These are phyloP conservation scores for Microbotryum lychnidis-dioicae DNA, from an alignment of 1,284 basidiomycete genomes.

Conservation along the genomic window DNA sequence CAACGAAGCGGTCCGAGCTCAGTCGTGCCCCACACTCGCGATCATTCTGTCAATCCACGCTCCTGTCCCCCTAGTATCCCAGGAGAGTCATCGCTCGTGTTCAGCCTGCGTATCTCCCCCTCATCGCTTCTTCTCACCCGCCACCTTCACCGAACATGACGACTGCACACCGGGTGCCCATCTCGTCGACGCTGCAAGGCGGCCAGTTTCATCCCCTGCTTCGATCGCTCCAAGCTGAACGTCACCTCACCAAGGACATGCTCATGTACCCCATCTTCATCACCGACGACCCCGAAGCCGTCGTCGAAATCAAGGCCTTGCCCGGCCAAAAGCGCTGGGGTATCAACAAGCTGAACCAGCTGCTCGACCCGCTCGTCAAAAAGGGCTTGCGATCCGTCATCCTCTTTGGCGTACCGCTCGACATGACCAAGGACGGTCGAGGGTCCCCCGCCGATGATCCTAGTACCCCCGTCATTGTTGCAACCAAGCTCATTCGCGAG, in stretches of 20 bases:
- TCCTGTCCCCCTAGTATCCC: too few species aligned
- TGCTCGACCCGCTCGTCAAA: slow-evolving; percentile 75
- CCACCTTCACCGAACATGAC: too few species aligned
- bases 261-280: slow-evolving; percentile 98
- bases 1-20: too few species aligned
- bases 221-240: slow-evolving; percentile 62
- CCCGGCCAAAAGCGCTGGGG: slow-evolving; percentile 92
- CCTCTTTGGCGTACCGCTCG: slow-evolving; percentile 88
- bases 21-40: too few species aligned
- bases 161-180: slow-evolving; percentile 6
- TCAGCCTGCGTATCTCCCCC: too few species aligned
- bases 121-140: too few species aligned
- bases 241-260: slow-evolving; percentile 49
- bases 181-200: slow-evolving; percentile 70
- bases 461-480: slow-evolving; percentile 83
- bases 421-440: slow-evolving; percentile 57
- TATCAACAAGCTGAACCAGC: slow-evolving; percentile 78
- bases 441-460: slow-evolving; percentile 87
- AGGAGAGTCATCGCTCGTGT: too few species aligned
- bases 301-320: slow-evolving; percentile 62
- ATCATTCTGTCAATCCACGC: too few species aligned
- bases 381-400: slow-evolving; percentile 90
- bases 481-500: slow-evolving; percentile 64
- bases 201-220: slow-evolving; percentile 84
- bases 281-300: slow-evolving; percentile 79